Base-by-base conservation (phyloP, 345 rosid genomes). In the Euphorbia lathyris region DNA sequence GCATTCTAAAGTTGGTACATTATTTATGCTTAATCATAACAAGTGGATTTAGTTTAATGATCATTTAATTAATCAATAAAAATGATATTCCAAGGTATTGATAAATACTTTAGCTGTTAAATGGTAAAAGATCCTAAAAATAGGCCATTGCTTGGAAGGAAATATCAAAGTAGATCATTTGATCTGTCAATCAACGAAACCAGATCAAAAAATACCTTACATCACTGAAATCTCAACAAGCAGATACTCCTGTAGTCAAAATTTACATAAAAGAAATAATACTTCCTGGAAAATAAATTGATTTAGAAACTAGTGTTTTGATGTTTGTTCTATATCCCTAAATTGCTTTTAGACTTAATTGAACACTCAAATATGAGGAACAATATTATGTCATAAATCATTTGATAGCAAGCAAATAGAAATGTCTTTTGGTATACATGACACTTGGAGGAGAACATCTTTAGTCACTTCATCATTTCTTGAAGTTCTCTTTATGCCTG, bases 401-500 rank as follows among this genome's bases (percentile, higher is more conserved):
- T 87, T 84, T 26, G 83, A 82, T 51, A 87, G 72, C 66, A 80
- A 67, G 68, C 63, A 66, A 57, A 81, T 67, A 23, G 77, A 72
- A 29, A 85, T 57, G 55, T 78, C 86, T 45, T 76, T 66, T 29
- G 68, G 63, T 69, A 69, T 67, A 74, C 72, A 71, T 12, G 74
- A 81, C 51, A 84, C 75, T 76, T 74, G 76, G 61, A 84, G 81
- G 48, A 80, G 75, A 71, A 83, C 47, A 58, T 71, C 84, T 16
- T 52, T 14, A 45, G 59, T 71, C 40, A 22, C 20, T 16, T 65
- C 68, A 45, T 65, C 81, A 45, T 40, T 67, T 25, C 38, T 19
- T 68, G 76, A 58, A 50, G 50, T 52, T 63, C 60, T 81, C 73
- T 73, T 78, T 76, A 87, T 55, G n/a, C 84, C 92, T 87, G 63